Evolutionary conservation across 805 yeast species (phyloP).

Genomic region (Yarrowia deformans): DNA sequence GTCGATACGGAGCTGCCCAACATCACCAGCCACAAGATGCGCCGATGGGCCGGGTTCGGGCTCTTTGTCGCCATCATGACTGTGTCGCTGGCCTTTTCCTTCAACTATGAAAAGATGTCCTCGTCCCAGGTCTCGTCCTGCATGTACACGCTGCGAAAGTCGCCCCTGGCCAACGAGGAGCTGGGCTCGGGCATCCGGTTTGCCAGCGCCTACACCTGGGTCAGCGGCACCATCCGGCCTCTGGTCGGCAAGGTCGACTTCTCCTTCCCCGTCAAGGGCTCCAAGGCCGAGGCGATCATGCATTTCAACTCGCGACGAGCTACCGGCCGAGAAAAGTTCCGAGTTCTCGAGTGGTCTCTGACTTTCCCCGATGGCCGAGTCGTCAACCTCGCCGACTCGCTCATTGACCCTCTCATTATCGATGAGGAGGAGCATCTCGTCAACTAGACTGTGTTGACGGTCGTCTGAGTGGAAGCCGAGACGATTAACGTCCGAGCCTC

Average conservation of each 20-base stretch:
- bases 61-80: conserved; percentile 63
- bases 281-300: conserved; percentile 60
- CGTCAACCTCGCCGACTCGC: conserved; percentile 61
- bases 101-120: conserved; percentile 91
- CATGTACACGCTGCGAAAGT: conserved; percentile 82
- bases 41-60: conserved; percentile 62
- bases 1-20: conserved; percentile 81
- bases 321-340: conserved; percentile 62
- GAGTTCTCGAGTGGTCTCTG: conserved; percentile 69
- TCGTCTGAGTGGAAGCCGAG: background rate
- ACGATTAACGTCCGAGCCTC: too few relatives aligned
- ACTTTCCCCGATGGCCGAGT: conserved; percentile 55
- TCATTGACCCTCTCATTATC: conserved; percentile 50
- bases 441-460: background rate
- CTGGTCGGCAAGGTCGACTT: conserved; percentile 83
- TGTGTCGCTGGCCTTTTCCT: conserved; percentile 66
- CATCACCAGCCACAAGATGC: conserved; percentile 56
- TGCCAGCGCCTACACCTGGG: conserved; percentile 84
- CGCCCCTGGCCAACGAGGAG: conserved; percentile 63
- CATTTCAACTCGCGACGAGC: conserved; percentile 75
- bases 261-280: conserved; percentile 73
- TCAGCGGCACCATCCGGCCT: conserved; percentile 82
- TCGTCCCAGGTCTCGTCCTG: conserved; percentile 91
- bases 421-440: conserved; percentile 44
- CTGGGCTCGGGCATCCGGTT: conserved; percentile 82